Evolutionary conservation across 2,329 filamentous ascomycete species (phyloP).

Genomic region (Aspergillus sp.): DNA sequence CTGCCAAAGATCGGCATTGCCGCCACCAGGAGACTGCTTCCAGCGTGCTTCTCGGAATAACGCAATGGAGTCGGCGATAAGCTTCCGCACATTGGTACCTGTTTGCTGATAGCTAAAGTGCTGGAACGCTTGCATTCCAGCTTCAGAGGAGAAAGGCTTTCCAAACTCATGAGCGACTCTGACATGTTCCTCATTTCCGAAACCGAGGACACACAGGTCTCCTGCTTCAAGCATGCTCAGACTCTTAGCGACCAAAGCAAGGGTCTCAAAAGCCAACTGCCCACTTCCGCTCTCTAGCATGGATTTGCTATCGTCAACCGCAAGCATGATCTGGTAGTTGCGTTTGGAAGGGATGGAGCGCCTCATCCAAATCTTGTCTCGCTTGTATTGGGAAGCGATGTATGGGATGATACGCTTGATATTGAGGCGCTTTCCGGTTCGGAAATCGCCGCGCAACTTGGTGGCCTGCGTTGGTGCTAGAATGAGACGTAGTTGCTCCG

Average conservation of each 20-base stretch:
- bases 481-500: slow-evolving; percentile 92
- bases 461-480: slow-evolving; percentile 91
- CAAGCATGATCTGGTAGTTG: slow-evolving; percentile 94
- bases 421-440: slow-evolving; percentile 95
- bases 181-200: slow-evolving; percentile 70
- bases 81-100: slow-evolving; percentile 77
- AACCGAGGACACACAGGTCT: slow-evolving; percentile 86
- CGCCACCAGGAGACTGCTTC: slow-evolving; percentile 52
- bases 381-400: slow-evolving; percentile 96
- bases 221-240: slow-evolving; percentile 92
- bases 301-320: slow-evolving; percentile 90
- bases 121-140: slow-evolving; percentile 79
- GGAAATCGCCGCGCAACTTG: slow-evolving; percentile 93
- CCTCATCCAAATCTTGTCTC: slow-evolving; percentile 99
- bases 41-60: slow-evolving; percentile 76
- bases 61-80: slow-evolving; percentile 75
- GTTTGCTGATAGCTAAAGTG: slow-evolving; percentile 83
- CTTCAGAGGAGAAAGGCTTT: slow-evolving; percentile 74
- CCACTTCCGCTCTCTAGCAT: slow-evolving; percentile 84
- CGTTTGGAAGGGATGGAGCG: slow-evolving; percentile 88
- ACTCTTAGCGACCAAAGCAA: slow-evolving; percentile 84
- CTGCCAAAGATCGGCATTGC: slow-evolving; percentile 83
- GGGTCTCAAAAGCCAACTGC: slow-evolving; percentile 83
- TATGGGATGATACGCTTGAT: slow-evolving; percentile 99
- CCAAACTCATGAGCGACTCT: slow-evolving; percentile 84